Base-by-base conservation (phyloP, 1,284 basidiomycete genomes). In the Calocybe gambosa region DNA sequence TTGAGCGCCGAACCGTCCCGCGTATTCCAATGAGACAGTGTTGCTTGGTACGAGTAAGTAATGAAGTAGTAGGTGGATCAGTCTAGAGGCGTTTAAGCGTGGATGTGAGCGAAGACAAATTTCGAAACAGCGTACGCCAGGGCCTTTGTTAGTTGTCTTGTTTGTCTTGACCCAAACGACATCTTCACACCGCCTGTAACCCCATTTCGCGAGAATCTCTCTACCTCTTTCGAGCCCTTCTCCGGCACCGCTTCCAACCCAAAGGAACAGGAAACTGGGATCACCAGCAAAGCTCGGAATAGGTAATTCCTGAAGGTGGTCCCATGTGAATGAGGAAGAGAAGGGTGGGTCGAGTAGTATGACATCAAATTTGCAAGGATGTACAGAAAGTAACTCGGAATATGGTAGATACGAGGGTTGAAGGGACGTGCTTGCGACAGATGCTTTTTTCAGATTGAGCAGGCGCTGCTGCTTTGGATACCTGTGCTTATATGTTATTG, bases 21-120 rank as follows among this genome's bases (percentile, higher is more conserved):
- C 91, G 82, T 55, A 99, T 99, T n/a, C 96, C 96, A 80, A 99
- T 97, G 37, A 98, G 70, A 66, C 94, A 98, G 61, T 99, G 95
- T 59, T 97, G 90, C 61, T 95, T 93, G 42, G 93, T 93, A 29
- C 89, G 77, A 6, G 87, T 90, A 40, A 96, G 74, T 21, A 96
- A 66, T 2, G 87, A 89, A 1, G 84, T 88, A 5, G 88, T 89
- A 1, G 88, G 88, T 1, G 84, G 78, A 61, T 90, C 88, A 34
- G 83, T 87, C 83, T 89, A 53, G 46, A 43, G 49, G n/a, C 3
- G 2, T 38, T 21, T 19, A 19, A 38, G 19, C 5, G 4, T 16
- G n/a, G 19, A 37, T 16, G 36, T 20, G 15, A 3, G 15, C n/a
- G 35, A 36, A 16, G 8, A 10, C 3, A 2, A 12, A 9, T 38